Base-by-base conservation (phyloP, 768 basidiomycete genomes). In the Coprinellus aureogranulatus region DNA sequence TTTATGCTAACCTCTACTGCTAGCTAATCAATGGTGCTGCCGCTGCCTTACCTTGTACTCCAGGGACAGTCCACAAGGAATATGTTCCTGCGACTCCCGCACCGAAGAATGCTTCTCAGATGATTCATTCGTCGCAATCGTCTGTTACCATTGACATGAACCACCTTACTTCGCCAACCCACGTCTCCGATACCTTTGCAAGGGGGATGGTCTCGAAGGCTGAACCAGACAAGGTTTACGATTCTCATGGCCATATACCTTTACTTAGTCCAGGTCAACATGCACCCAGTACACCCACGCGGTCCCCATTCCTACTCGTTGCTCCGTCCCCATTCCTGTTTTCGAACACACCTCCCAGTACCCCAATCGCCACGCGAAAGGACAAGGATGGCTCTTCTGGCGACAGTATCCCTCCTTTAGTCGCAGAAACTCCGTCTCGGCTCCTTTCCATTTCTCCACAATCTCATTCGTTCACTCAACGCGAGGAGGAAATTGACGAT, bases 161-260 rank as follows among this genome's bases (percentile, higher is more conserved):
- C 14, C 34, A 34, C 14, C 8, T 14, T 6, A 34, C 34, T 34
- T 34, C 34, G 34, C 34, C 34, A 34, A 34, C 34, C 14, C 34
- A 34, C 6, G 34, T 34, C 6, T 34, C 34, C 6, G 34, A 34
- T n/a, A 34, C 14, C 34, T 34, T 6, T 42, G 41, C 10, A 45
- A 40, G 30, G 11, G 47, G 20, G 26, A 47, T 25, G 54, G 30
- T 12, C 31, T 22, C 16, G 46, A 37, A 34, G 14, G 34, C 34
- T 6, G 34, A 34, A 14, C 34, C 14, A 0, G 28, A 30, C 12
- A 22, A 48, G 6, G 54, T 18, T 9, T 22, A 48, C 42, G 23
- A 30, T 14, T 47, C 46, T 14, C 54, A 55, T 34, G 54, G 48
- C 14, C 54, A 30, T 16, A 31, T 55, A 27, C 23, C 39, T n/a